phyloP scores from a whole-genome alignment of 2,329 filamentous ascomycete genomes.

The Thelonectria rubi region DNA sequence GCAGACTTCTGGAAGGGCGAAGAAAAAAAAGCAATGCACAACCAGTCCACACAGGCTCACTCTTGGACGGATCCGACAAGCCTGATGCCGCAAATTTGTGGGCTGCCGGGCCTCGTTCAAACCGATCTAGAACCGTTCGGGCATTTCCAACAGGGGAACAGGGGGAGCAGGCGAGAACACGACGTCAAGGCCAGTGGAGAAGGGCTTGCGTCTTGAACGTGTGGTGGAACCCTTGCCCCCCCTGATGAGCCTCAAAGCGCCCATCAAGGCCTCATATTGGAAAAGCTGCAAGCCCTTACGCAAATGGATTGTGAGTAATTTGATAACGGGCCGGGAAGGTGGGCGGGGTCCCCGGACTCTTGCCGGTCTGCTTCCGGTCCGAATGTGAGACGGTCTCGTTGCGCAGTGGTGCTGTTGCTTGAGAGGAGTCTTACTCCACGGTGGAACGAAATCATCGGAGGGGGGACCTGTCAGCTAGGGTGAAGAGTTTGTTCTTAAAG shows the following conservation, averaged over 20 bases:
- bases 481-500: slow-evolving; percentile 8
- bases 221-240: slow-evolving; percentile 23
- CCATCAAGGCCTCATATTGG: slow-evolving; percentile 1
- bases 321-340: slow-evolving; percentile 29
- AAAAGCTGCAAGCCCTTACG: slow-evolving; percentile 28
- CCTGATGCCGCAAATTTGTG: slow-evolving; percentile 23
- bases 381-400: slow-evolving; percentile 2
- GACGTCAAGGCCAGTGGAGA: slow-evolving; percentile 30
- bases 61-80: slow-evolving; percentile 12
- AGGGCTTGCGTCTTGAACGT: not conserved
- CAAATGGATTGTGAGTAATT: slow-evolving; percentile 25
- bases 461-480: not conserved
- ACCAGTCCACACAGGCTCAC: slow-evolving; percentile 3
- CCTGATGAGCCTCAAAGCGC: slow-evolving; percentile 26
- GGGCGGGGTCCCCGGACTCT: slow-evolving; percentile 26
- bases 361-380: slow-evolving; percentile 27
- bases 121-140: slow-evolving; percentile 24
- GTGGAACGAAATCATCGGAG: not conserved
- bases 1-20: slow-evolving; percentile 10
- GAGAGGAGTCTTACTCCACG: not conserved
- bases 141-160: slow-evolving; percentile 30
- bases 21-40: not conserved
- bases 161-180: slow-evolving; percentile 26
- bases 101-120: not conserved
- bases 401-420: not conserved